A percentile compares a stretch with the other conserved stretches of the same genome.
Conservation (phyloP, 352 stramenopile species). For the Phytophthora sojae region DNA sequence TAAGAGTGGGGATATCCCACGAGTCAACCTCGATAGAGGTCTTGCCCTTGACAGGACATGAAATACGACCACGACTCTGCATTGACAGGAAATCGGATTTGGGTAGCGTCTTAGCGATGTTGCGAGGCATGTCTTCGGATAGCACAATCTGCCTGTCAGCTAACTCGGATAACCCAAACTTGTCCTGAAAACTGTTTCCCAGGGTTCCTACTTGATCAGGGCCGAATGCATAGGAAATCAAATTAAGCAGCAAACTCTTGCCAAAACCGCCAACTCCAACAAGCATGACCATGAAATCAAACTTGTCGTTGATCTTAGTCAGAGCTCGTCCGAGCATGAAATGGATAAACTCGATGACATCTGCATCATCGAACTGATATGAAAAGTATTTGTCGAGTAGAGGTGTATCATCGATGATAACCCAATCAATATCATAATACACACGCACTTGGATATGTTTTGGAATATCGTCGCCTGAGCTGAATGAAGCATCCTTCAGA, state of each 20-base stretch:
- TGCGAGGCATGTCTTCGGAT: constrained; percentile 3
- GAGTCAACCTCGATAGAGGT: not conserved
- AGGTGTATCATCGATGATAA: not conserved
- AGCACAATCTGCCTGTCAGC: not conserved
- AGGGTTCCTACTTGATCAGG: not conserved
- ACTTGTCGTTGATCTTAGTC: not conserved
- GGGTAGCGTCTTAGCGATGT: constrained; percentile 1
- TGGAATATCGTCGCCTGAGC: not conserved
- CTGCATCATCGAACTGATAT: not conserved
- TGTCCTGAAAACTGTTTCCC: not conserved
- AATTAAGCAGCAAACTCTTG: not conserved
- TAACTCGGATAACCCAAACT: not conserved
- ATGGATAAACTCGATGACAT: constrained; percentile 1
- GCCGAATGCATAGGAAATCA: not conserved
- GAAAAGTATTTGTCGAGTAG: constrained; percentile 1
- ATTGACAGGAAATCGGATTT: constrained; percentile 5
- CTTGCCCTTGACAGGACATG: constrained; percentile 4
- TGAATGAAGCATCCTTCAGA: not conserved
- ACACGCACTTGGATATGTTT: not conserved
- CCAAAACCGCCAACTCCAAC: not conserved
- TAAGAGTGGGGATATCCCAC: not conserved
- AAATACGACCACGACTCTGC: not conserved
- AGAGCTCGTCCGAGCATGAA: constrained; percentile 3
- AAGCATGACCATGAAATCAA: constrained; percentile 9
- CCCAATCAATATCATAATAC: not conserved